Percentiles rank a stretch among this genome's conserved stretches.
Conservation (phyloP, 2,329 filamentous ascomycete genomes). For the Thelonectria rubi region DNA sequence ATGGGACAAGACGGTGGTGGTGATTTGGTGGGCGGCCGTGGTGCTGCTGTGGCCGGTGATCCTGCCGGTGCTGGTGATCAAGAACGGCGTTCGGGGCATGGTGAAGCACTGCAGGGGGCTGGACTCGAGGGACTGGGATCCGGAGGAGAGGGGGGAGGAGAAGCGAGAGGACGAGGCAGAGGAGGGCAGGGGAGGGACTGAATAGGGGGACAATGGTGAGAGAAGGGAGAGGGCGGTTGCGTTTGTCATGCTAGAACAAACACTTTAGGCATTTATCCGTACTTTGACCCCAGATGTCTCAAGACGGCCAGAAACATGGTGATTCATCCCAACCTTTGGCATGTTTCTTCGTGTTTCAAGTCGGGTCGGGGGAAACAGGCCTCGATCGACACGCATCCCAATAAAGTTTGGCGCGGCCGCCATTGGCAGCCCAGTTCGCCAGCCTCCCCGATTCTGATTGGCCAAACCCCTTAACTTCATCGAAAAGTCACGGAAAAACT, state of each 20-base stretch:
- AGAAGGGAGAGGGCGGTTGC: neutral
- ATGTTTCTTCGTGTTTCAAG: neutral
- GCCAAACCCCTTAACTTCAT: neutral
- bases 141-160: neutral
- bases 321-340: too few relatives aligned
- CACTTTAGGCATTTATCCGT: too few relatives aligned
- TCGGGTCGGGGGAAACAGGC: neutral
- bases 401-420: constrained; percentile 25
- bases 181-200: neutral
- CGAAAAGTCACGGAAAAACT: constrained; percentile 36
- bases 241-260: too few relatives aligned
- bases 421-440: constrained; percentile 7
- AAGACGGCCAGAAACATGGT: too few relatives aligned
- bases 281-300: too few relatives aligned
- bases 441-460: constrained; percentile 25
- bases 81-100: constrained; percentile 62
- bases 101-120: constrained; percentile 50
- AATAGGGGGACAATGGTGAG: neutral
- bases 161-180: neutral
- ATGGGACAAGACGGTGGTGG: constrained; percentile 36
- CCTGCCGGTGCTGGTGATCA: constrained; percentile 73
- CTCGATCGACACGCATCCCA: neutral
- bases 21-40: constrained; percentile 43
- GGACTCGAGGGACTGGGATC: neutral
- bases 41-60: constrained; percentile 64